These are phyloP conservation scores for Bullera alba DNA, from an alignment of 768 basidiomycete species.

Conservation along the genomic window DNA sequence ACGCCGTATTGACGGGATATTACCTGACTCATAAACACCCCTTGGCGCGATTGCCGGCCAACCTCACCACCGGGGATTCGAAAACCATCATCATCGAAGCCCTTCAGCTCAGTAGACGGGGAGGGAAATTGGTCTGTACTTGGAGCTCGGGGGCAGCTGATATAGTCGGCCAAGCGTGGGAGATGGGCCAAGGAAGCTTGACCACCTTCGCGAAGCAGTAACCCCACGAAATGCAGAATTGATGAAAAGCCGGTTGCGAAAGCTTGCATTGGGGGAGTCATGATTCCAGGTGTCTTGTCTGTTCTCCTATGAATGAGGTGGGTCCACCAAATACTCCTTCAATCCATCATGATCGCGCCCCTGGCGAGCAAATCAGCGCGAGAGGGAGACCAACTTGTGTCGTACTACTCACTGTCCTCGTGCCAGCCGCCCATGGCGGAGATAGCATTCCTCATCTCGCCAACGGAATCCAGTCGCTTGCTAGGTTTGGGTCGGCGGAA, in stretches of 20 bases:
- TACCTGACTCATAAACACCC: not conserved
- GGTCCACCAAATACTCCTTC: not conserved
- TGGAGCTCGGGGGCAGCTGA: not conserved
- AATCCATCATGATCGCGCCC: not conserved
- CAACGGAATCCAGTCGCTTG: conserved; percentile 1
- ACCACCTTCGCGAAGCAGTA: not conserved
- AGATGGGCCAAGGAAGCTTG: not conserved
- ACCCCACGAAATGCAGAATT: not conserved
- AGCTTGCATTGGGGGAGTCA: too few species aligned
- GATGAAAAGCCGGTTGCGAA: not conserved
- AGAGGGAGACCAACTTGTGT: not conserved
- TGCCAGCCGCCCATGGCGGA: conserved; percentile 4
- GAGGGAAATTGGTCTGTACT: not conserved
- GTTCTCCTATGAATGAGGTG: not conserved
- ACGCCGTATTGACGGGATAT: conserved; percentile 1
- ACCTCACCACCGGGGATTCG: not conserved
- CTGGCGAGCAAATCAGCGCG: not conserved
- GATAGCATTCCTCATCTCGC: not conserved
- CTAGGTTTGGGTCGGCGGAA: not conserved
- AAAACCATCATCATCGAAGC: not conserved
- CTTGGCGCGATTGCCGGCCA: not conserved
- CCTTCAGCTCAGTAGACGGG: not conserved
- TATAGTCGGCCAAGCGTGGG: not conserved
- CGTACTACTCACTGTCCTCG: not conserved
- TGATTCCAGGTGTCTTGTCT: not conserved